Evolutionary conservation across 1,284 basidiomycete species (phyloP), one percentile per base, ranked within the genome.

Genomic region (Ganoderma sinense): DNA sequence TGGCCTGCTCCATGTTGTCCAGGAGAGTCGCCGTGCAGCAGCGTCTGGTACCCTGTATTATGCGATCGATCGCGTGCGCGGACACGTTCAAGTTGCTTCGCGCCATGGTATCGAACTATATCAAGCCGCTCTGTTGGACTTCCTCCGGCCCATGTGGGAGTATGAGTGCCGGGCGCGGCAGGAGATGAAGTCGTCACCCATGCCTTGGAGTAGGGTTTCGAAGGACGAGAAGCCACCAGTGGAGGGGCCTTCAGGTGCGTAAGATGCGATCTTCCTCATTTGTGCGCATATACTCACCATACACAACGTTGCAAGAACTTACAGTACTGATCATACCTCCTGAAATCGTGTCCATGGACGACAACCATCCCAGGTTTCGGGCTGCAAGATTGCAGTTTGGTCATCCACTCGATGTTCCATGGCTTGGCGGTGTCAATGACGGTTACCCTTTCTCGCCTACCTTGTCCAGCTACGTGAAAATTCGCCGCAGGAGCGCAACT

Each of bases 371-470:
- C 59, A 29, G 14, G 16, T 40, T 61, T 23, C n/a, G 39, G 23
- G 23, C 39, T 13, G 41, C 36, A 40, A 61, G 59, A 16, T 41
- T 36, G n/a, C 59, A 14, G 6, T 64, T 64, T 13, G 70, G 70
- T 2, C 36, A 23, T 4, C 70, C 64, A 1, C 16, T 68, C 26
- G 70, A 69, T 41, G 59, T 71, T 16, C 70, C 70, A 11, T 69
- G 67, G 67, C 29, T 67, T 18, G 67, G 58, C 1, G 26, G 51
- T 31, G 7, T 2, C 3, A 68, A 72, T 31, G 68, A 69, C 48
- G 66, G 63, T 7, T 66, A 69, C 33, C 68, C 71, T 0, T 64
- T 69, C 48, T 67, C 60, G 55, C 18, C 53, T 18, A 66, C 63
- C 1, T 61, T 69, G 11, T 62, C 64, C 8, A 64, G 23, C 26